These are phyloP conservation scores for Acacia concinna DNA, from an alignment of 331 rosid genomes.

Conservation along the genomic window DNA sequence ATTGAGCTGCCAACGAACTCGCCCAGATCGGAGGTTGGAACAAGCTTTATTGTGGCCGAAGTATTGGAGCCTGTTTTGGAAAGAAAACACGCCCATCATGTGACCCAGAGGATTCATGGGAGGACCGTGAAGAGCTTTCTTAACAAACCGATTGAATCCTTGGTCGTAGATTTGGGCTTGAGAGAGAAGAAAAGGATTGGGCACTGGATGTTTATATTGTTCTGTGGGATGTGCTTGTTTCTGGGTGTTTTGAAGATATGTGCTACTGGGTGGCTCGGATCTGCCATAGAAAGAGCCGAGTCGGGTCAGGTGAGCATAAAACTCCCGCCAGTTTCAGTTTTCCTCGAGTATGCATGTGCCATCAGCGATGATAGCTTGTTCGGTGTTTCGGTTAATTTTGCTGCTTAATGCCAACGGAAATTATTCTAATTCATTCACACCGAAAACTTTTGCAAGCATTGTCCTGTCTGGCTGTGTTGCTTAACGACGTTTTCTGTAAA, in stretches of 20 bases:
- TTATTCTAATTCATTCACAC: neutral
- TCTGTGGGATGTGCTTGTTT: slow-evolving; percentile 85
- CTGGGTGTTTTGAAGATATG: slow-evolving; percentile 85
- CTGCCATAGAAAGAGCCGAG: slow-evolving; percentile 64
- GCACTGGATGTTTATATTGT: slow-evolving; percentile 83
- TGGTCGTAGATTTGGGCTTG: slow-evolving; percentile 64
- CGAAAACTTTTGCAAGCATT: neutral
- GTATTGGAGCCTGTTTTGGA: slow-evolving; percentile 50
- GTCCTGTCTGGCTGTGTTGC: neutral
- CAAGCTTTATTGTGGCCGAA: slow-evolving; percentile 36
- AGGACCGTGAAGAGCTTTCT: slow-evolving; percentile 46
- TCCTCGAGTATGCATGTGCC: neutral
- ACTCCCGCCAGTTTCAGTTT: neutral
- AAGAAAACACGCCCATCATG: slow-evolving; percentile 55
- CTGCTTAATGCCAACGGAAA: neutral
- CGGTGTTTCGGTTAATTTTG: neutral
- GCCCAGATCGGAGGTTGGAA: slow-evolving; percentile 77
- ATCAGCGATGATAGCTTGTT: neutral
- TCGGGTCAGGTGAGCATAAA: slow-evolving; percentile 53
- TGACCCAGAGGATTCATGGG: slow-evolving; percentile 54
- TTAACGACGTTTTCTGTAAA: slow-evolving; percentile 2
- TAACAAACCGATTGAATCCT: slow-evolving; percentile 57
- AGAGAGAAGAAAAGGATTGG: slow-evolving; percentile 78
- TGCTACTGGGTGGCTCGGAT: slow-evolving; percentile 97
- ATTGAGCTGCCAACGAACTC: slow-evolving; percentile 71